Base-by-base conservation (phyloP, 129 eudicot species). In the Gnaphalium uliginosum region DNA sequence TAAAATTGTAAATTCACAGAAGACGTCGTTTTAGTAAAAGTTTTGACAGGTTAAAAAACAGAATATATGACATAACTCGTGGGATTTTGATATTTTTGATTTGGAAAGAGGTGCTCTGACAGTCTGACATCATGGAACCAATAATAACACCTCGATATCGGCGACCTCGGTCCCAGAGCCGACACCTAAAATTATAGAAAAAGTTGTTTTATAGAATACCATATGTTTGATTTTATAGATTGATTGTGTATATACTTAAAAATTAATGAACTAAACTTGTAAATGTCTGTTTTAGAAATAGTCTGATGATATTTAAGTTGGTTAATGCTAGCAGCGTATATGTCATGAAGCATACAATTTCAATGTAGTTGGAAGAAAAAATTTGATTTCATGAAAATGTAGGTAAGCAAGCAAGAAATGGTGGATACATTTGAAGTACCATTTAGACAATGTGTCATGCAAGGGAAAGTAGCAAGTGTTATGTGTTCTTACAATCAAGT, bases 401-500 rank as follows among this genome's bases (percentile, higher is more conserved):
- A 92, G 97, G 96, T 92, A n/a, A 92, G 87, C 88, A 87, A 85
- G 72, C 97, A 92, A 69, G 98, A 92, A 64, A 89, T 89, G 79
- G 88, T 15, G 37, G 98, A 92, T 46, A 92, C 98, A 62, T 92
- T 87, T 81, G 93, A 80, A 32, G 88, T 87, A 66, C 98, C 98
- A 46, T 92, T 92, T 59, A 82, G 89, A 75, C 77, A 82, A 59
- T 92, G 98, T 43, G 98, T 92, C 21, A 74, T 67, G 72, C 89
- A 92, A 79, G 98, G 98, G 22, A 86, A 92, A 18, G 98, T 89
- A 7, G 96, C 96, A 0, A 92, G 98, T 78, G 93, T 92, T 0
- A 92, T 92, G 98, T 92, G 98, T 74, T 92, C 98, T 18, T 92
- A 92, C 81, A 92, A 92, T 81, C 96, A 89, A 83, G 96, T 92